Base-by-base conservation (phyloP, 805 yeast genomes). In the Wickerhamomyces strasburgensis region DNA sequence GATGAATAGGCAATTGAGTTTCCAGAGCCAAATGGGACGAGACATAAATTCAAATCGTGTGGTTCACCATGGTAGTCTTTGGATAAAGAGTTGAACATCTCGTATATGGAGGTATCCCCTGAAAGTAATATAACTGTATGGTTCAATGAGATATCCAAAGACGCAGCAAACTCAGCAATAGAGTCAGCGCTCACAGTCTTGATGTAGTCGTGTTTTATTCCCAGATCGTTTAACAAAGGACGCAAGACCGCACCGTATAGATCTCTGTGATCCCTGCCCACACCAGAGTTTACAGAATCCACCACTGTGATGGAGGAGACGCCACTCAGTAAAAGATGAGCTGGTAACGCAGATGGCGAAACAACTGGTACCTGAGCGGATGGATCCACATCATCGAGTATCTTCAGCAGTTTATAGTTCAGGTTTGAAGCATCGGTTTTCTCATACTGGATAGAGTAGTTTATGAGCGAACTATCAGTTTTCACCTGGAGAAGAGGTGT, bases 61-160 rank as follows among this genome's bases (percentile, higher is more conserved):
- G 16, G 5, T 37, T 25, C 8, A 13, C 46, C 10, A 44, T 11
- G n/a, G 14, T 21, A n/a, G 26, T 16, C 5, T 46, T 52, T 19
- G 71, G 54, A 14, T 4, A 41, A 16, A 6, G 31, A 43, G 54
- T 88, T 88, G 38, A 86, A 48, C 34, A 89, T 75, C 56, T 89
- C 97, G 34, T 73, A 76, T 5, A 86, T 63, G 1, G 94, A 79
- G 1, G 96, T 88, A 53, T 89, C 97, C 2, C 97, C 97, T 27
- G 94, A 82, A 7, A 89, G 58, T 25, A 88, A 61, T 3, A 84
- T 54, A 8, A 83, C 61, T 1, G 83, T 72, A 17, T 65, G 52
- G 4, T 39, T 38, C 8, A 39, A 24, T 0, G 47, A 35, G 0
- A 34, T 25, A n/a, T 52, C 46, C 6, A 73, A 42, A 1, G 39